Percentiles rank a stretch among this genome's conserved stretches.
Conservation (phyloP, 2,329 filamentous ascomycete species). For the Waltergamsia citrina region DNA sequence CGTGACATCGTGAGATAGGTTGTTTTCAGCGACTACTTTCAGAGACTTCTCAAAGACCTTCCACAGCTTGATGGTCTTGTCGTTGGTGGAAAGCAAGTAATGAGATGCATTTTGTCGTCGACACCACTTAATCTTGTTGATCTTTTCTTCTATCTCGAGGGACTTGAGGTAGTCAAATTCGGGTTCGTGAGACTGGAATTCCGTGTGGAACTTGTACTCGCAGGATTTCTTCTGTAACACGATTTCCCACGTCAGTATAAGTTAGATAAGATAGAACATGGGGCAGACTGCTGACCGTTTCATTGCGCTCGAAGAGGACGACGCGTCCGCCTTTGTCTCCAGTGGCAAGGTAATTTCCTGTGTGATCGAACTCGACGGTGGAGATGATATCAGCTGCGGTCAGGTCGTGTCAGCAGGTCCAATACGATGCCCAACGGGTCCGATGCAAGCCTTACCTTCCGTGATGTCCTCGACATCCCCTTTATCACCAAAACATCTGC, state of each 20-base stretch:
- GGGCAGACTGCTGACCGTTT: constrained; percentile 54
- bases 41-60: constrained; percentile 99
- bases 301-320: constrained; percentile 85
- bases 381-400: constrained; percentile 76
- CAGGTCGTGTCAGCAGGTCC: constrained; percentile 13
- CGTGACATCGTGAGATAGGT: constrained; percentile 88
- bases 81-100: constrained; percentile 95
- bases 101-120: constrained; percentile 96
- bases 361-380: constrained; percentile 85
- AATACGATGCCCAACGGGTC: background rate
- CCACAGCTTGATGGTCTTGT: constrained; percentile 99
- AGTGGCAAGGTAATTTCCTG: constrained; percentile 82
- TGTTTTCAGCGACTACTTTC: constrained; percentile 98
- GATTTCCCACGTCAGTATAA: too few relatives aligned
- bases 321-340: constrained; percentile 82
- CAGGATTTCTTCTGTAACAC: constrained; percentile 94
- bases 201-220: constrained; percentile 99
- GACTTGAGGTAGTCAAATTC: constrained; percentile 99
- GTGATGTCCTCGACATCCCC: constrained; percentile 98
- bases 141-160: constrained; percentile 98
- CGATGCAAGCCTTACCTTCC: constrained; percentile 61
- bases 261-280: constrained; percentile 18
- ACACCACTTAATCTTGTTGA: constrained; percentile 99
- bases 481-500: constrained; percentile 98
- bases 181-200: constrained; percentile 98